phyloP scores from a whole-genome alignment of 192 early-diverging fungal species.

The Thoreauomyces humboldtii region DNA sequence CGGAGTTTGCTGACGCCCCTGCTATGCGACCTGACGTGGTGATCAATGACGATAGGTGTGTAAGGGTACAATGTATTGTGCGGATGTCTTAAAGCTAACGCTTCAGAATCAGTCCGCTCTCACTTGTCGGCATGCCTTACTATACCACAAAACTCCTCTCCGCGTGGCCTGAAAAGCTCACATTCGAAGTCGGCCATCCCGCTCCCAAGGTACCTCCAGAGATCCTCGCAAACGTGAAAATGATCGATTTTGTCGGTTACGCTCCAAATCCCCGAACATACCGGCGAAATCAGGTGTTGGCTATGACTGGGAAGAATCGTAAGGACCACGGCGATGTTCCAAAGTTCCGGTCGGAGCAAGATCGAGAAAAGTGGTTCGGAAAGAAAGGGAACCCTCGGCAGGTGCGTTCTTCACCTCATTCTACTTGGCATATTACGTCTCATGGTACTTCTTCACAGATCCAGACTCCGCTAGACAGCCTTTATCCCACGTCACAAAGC shows the following conservation, averaged over 20 bases:
- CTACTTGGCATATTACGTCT: neutral
- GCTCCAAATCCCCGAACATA: slow-evolving; percentile 79
- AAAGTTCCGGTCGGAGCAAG: slow-evolving; percentile 80
- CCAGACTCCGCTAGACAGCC: too few species aligned
- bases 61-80: too few species aligned
- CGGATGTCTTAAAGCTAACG: too few species aligned
- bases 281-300: slow-evolving; percentile 65
- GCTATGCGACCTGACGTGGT: slow-evolving; percentile 39
- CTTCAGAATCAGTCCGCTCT: slow-evolving; percentile 53
- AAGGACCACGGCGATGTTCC: slow-evolving; percentile 54
- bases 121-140: slow-evolving; percentile 75
- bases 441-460: too few species aligned
- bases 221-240: slow-evolving; percentile 76
- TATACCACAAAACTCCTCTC: slow-evolving; percentile 76
- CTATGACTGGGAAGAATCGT: slow-evolving; percentile 39
- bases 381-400: slow-evolving; percentile 1
- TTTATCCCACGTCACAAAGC: neutral
- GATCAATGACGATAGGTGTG: slow-evolving; percentile 59
- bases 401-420: neutral
- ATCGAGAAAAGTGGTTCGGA: slow-evolving; percentile 61
- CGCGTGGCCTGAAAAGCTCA: slow-evolving; percentile 63
- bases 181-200: slow-evolving; percentile 74
- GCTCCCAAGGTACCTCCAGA: slow-evolving; percentile 71
- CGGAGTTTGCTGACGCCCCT: slow-evolving; percentile 51
- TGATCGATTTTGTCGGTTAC: slow-evolving; percentile 91